Percentiles rank a stretch among this genome's conserved stretches.
Conservation (phyloP, 2,329 filamentous ascomycete genomes). For the Neonectria punicea region DNA sequence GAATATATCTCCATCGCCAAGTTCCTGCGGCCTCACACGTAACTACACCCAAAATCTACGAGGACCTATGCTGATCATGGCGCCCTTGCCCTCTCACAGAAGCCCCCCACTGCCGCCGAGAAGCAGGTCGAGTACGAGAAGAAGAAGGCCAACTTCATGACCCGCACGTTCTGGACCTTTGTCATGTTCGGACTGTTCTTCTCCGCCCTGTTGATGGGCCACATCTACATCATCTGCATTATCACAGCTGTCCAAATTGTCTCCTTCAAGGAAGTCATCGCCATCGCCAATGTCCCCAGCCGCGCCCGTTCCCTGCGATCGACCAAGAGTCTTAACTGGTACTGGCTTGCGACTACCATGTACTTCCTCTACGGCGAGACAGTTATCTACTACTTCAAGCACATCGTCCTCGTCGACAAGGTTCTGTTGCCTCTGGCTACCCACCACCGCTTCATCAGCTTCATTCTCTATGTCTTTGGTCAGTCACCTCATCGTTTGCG, state of each 20-base stretch:
- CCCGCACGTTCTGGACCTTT: constrained; percentile 95
- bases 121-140: constrained; percentile 84
- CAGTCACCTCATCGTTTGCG: constrained; percentile 22
- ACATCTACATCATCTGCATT: constrained; percentile 95
- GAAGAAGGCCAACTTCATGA: constrained; percentile 98
- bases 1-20: background rate
- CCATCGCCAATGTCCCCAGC: constrained; percentile 94
- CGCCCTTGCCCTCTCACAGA: constrained; percentile 46
- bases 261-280: constrained; percentile 99
- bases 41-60: background rate
- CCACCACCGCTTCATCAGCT: constrained; percentile 98
- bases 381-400: constrained; percentile 99
- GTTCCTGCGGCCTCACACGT: background rate
- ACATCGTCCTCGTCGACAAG: constrained; percentile 94
- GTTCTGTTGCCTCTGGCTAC: constrained; percentile 93
- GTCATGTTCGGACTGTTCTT: constrained; percentile 98
- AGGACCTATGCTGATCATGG: constrained; percentile 33
- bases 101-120: constrained; percentile 54
- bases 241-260: constrained; percentile 95
- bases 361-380: constrained; percentile 99
- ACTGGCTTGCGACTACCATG: constrained; percentile 98
- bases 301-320: constrained; percentile 90
- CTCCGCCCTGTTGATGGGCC: constrained; percentile 89
- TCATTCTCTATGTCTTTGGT: constrained; percentile 98
- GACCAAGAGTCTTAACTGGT: constrained; percentile 98